Percentiles rank a stretch among this genome's conserved stretches.
Evolutionary conservation across 805 yeast genomes (phyloP).

Genomic region (Kazachstania viticola): DNA sequence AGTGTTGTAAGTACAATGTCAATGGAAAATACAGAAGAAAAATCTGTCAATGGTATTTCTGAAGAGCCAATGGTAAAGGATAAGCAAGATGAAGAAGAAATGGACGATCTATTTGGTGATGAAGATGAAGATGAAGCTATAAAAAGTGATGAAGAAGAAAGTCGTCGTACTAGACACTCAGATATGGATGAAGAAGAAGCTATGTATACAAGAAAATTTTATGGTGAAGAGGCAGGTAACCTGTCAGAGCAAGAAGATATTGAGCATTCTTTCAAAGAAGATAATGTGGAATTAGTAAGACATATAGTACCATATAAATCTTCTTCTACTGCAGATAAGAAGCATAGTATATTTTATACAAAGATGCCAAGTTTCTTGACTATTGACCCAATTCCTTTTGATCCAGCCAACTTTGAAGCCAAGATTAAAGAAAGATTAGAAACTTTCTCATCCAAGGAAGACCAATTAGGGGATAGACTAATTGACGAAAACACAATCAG

Average conservation of each 20-base stretch:
- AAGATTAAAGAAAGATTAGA: slow-evolving; percentile 30
- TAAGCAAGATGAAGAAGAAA: slow-evolving; percentile 27
- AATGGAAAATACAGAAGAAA: too few species aligned
- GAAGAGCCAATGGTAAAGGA: slow-evolving; percentile 3
- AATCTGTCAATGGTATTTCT: neutral
- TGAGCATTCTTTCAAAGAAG: slow-evolving; percentile 26
- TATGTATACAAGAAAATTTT: slow-evolving; percentile 26
- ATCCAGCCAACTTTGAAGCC: slow-evolving; percentile 55
- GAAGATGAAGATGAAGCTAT: slow-evolving; percentile 16
- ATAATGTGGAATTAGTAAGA: slow-evolving; percentile 30
- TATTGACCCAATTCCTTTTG: slow-evolving; percentile 81
- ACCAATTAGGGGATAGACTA: slow-evolving; percentile 49
- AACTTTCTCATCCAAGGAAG: slow-evolving; percentile 29
- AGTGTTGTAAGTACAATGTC: too few species aligned
- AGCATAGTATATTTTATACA: slow-evolving; percentile 35
- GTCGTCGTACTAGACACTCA: slow-evolving; percentile 13
- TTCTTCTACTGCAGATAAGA: slow-evolving; percentile 18
- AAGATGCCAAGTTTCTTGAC: slow-evolving; percentile 75
- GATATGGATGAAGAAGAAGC: slow-evolving; percentile 30
- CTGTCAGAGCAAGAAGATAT: slow-evolving; percentile 23
- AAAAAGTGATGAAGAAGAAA: slow-evolving; percentile 8
- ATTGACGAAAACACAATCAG: slow-evolving; percentile 78
- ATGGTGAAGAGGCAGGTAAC: slow-evolving; percentile 23
- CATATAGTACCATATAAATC: slow-evolving; percentile 35
- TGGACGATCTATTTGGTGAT: slow-evolving; percentile 34